Percentiles rank a stretch among this genome's conserved stretches.
These are phyloP conservation scores for Penicillium rolfsii DNA, from an alignment of 2,329 filamentous ascomycete genomes.

Conservation along the genomic window DNA sequence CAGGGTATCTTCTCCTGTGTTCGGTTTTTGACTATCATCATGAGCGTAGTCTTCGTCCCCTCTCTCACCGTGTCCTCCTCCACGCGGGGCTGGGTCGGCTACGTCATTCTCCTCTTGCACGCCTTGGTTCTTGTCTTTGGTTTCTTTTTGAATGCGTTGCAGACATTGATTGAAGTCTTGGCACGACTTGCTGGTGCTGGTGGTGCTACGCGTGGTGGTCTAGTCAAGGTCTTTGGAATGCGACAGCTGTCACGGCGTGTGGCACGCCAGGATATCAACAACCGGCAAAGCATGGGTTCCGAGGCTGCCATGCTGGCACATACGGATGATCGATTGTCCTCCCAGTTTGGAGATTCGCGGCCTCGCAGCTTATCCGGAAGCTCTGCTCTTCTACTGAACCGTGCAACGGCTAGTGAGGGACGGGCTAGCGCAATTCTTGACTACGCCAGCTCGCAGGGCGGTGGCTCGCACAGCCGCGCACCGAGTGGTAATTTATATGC, in stretches of 20 bases:
- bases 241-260: conserved; percentile 79
- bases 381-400: conserved; percentile 64
- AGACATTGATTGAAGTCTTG: conserved; percentile 86
- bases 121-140: conserved; percentile 83
- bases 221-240: conserved; percentile 88
- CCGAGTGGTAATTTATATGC: conserved; percentile 66
- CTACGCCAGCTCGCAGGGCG: conserved; percentile 52
- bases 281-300: conserved; percentile 80
- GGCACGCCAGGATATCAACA: conserved; percentile 66
- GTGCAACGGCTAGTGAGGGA: conserved; percentile 49
- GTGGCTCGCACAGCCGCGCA: conserved; percentile 53
- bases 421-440: conserved; percentile 59
- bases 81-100: conserved; percentile 91
- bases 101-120: conserved; percentile 84
- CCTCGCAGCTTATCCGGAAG: conserved; percentile 64
- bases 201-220: conserved; percentile 73
- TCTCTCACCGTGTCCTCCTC: conserved; percentile 77
- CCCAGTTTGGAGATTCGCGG: conserved; percentile 57
- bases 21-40: conserved; percentile 73
- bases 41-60: conserved; percentile 83
- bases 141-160: conserved; percentile 88
- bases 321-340: conserved; percentile 66
- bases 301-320: conserved; percentile 77
- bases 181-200: conserved; percentile 83
- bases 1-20: conserved; percentile 81